These are phyloP conservation scores for Apium graveolens DNA, from an alignment of 129 eudicot genomes.

Conservation along the genomic window DNA sequence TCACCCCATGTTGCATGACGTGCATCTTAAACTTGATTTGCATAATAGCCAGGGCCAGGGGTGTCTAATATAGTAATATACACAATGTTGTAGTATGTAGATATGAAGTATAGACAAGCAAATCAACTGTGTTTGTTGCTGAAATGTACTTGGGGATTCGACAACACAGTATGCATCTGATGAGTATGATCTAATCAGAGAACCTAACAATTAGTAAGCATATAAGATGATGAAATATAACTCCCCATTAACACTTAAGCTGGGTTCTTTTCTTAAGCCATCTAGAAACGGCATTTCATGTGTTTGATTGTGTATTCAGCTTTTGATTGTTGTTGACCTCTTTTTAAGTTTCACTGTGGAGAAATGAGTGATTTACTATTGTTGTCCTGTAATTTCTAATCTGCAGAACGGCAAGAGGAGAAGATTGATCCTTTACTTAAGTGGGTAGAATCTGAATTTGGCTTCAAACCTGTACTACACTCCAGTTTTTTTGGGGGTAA, in stretches of 20 bases:
- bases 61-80: background rate
- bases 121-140: background rate
- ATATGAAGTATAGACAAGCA: background rate
- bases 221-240: background rate
- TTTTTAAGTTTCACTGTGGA: background rate
- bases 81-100: background rate
- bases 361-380: background rate
- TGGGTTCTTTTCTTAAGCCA: background rate
- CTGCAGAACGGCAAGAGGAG: conserved; percentile 70
- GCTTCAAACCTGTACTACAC: conserved; percentile 67
- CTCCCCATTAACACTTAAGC: background rate
- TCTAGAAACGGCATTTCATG: background rate
- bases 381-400: background rate
- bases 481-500: conserved; percentile 83
- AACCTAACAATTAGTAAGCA: conserved; percentile 1
- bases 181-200: background rate
- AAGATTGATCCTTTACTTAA: conserved; percentile 69
- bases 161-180: background rate
- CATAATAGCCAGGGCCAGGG: background rate
- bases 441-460: conserved; percentile 92
- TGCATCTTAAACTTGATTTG: background rate
- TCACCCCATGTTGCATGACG: background rate
- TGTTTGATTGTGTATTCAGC: background rate
- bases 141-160: background rate
- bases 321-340: background rate